phyloP scores from a whole-genome alignment of 148 eudicot genomes.

The Vaccinium darrowii region DNA sequence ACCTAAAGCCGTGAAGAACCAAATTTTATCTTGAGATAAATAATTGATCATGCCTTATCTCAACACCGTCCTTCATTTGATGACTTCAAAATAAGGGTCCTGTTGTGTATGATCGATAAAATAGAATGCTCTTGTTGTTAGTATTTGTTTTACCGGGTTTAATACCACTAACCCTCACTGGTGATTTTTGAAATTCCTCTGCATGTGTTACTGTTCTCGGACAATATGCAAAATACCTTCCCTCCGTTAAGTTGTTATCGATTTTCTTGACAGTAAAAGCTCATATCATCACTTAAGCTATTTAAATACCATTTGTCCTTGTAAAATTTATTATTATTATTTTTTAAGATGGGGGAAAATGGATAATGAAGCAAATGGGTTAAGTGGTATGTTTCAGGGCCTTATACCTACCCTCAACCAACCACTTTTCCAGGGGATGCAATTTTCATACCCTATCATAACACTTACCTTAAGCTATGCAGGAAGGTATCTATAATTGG shows the following conservation, averaged over 20 bases:
- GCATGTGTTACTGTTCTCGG: not conserved
- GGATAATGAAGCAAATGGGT: not conserved
- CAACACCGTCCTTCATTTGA: not conserved
- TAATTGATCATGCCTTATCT: slow-evolving; percentile 5
- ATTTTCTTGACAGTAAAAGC: not conserved
- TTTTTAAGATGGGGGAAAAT: not conserved
- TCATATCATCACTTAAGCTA: not conserved
- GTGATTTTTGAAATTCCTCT: not conserved
- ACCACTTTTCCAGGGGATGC: not conserved
- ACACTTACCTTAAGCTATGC: not conserved
- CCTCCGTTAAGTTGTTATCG: not conserved
- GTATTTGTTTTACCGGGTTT: not conserved
- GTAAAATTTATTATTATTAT: not conserved
- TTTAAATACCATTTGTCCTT: not conserved
- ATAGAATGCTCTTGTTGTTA: not conserved
- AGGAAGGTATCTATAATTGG: not conserved
- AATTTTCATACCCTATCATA: not conserved
- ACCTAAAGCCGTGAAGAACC: not conserved
- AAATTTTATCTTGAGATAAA: slow-evolving; percentile 4
- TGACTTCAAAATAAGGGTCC: not conserved
- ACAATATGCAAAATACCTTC: not conserved
- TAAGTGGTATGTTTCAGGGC: not conserved
- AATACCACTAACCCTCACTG: not conserved
- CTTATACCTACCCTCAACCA: not conserved
- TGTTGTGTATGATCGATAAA: not conserved